Evolutionary conservation across 2,329 filamentous ascomycete species (phyloP), one percentile per base, ranked within the genome.

Genomic region (Aspergillus costaricaensis): DNA sequence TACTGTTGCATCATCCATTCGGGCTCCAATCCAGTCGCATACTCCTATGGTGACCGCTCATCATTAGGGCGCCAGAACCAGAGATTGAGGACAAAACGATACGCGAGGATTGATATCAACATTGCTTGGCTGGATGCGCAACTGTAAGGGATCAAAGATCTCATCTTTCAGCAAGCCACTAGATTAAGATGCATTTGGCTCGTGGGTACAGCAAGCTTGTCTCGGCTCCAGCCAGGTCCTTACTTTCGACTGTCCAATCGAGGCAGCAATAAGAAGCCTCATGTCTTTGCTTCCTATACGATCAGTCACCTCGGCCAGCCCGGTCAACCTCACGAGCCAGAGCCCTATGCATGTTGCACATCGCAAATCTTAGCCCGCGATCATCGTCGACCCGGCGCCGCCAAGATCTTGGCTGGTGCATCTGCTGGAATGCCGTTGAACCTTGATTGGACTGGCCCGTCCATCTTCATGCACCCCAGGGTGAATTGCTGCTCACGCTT

Each of bases 401-500:
- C 55, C 61, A 61, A 48, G 52, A 59, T 39, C 59, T 63, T 61
- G 61, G 59, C 61, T 52, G n/a, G 49, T 59, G 39, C 55, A 15
- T 39, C 44, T 63, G 38, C 30, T 53, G 25, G 60, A 39, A 47
- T 57, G 41, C 41, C 41, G 41, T 44, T 44, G 41, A 44, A 44
- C 41, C 41, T 44, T 25, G 21, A 58, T 51, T 55, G 25, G 36
- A 55, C 55, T 57, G 58, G 55, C 51, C 50, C 38, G 49, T 55
- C 48, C 25, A 48, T 23, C 41, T 44, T 21, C 14, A 38, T 53
- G 51, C 32, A 53, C 51, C 19, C 32, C 32, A 36, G 32, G 32
- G 32, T 36, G 19, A 44, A 9, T 44, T 5, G 41, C 19, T 44
- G 21, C 32, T 39, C 36, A 25, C 10, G 12, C n/a, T 15, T 23